Base-by-base conservation (phyloP, 106 monocot genomes). In the Vanilla planifolia region DNA sequence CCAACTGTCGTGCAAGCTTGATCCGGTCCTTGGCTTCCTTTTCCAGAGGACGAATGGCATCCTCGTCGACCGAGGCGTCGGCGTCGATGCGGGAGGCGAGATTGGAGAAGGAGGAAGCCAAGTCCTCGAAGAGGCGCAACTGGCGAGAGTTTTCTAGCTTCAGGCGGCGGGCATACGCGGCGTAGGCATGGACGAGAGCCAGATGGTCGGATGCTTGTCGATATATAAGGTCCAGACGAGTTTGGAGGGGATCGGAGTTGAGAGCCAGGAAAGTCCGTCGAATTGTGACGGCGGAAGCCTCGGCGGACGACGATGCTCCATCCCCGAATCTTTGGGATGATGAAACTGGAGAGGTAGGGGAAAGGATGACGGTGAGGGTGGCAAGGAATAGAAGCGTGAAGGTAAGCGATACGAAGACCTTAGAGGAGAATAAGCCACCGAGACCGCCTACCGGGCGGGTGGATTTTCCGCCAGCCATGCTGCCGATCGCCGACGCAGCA, bases 21-120 rank as follows among this genome's bases (percentile, higher is more conserved):
- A 88, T 65, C 19, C 76, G 72, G 56, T 87, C 91, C 69, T 85
- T 87, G 59, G 76, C 66, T 50, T 91, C 90, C 75, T 91, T 91
- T 74, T 96, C 96, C 32, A 91, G 30, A 20, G 66, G 55, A 10
- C 73, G 69, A 26, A 91, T 61, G 34, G 71, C 17, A 42, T 85
- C 85, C 30, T 85, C 85, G 62, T 90, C 78, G 43, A 46, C 29
- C 16, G 55, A 8, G 37, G 63, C 19, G 40, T 48, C 46, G 17
- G 62, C 33, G n/a, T 50, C 71, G 40, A 86, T 36, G 39, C 76
- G 76, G 59, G 75, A 39, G 51, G 84, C 48, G 39, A 82, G 66
- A 26, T 61, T 42, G 11, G 84, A 73, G 73, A 88, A 73, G 35
- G 68, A 69, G 45, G 51, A 19, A 46, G 81, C 43, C 58, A 84